Percentiles rank a stretch among this genome's conserved stretches.
Conservation (phyloP, 192 early-diverging fungal genomes). For the Coemansia sp. region DNA sequence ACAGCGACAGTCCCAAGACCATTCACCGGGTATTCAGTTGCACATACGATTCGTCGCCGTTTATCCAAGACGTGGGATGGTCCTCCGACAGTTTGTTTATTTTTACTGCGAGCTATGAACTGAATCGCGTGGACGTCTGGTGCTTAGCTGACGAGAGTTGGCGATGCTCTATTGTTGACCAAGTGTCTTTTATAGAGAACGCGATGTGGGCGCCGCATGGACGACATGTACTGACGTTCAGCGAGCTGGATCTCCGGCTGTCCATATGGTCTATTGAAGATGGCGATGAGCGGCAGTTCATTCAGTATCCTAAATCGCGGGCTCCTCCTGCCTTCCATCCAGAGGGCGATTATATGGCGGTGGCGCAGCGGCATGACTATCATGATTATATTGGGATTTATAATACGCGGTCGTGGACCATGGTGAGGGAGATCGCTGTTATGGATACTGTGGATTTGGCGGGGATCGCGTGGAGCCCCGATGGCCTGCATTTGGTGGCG, state of each 20-base stretch:
- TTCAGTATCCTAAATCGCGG: slow-evolving; percentile 42
- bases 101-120: slow-evolving; percentile 37
- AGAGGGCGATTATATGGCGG: slow-evolving; percentile 30
- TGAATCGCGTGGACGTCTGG: slow-evolving; percentile 50
- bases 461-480: slow-evolving; percentile 39
- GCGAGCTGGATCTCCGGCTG: slow-evolving; percentile 51
- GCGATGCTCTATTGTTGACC: slow-evolving; percentile 42
- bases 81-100: slow-evolving; percentile 31
- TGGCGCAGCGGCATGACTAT: slow-evolving; percentile 51
- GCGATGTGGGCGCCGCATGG: slow-evolving; percentile 42
- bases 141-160: slow-evolving; percentile 37
- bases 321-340: slow-evolving; percentile 36
- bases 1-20: slow-evolving; percentile 41
- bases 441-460: slow-evolving; percentile 25
- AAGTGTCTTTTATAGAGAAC: slow-evolving; percentile 22
- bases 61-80: slow-evolving; percentile 49
- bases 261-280: slow-evolving; percentile 43
- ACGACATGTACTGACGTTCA: slow-evolving; percentile 40
- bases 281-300: slow-evolving; percentile 28
- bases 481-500: slow-evolving; percentile 38
- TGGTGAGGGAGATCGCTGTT: slow-evolving; percentile 33
- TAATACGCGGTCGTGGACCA: slow-evolving; percentile 25
- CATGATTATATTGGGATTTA: slow-evolving; percentile 48
- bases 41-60: slow-evolving; percentile 28
- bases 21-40: slow-evolving; percentile 39